phyloP scores from a whole-genome alignment of 2,329 filamentous ascomycete species.

The Pseudodiploospora longispora region DNA sequence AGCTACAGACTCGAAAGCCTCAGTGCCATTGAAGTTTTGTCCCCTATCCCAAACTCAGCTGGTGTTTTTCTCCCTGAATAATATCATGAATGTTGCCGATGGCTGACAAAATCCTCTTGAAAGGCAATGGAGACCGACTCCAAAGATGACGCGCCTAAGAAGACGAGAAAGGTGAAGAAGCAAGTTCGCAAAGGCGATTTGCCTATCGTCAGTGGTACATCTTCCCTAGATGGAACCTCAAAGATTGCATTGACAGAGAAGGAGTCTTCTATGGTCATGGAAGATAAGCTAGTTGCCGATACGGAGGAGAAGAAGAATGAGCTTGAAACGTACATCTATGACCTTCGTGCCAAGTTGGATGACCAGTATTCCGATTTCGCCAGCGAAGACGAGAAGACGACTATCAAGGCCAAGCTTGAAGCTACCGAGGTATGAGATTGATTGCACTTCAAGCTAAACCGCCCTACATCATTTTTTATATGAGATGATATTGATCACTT shows the following conservation, averaged over 20 bases:
- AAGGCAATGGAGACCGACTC: constrained; percentile 83
- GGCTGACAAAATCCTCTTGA: neutral
- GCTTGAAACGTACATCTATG: constrained; percentile 95
- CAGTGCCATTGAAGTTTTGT: too few species aligned
- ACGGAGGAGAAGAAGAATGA: constrained; percentile 99
- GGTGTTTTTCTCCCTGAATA: too few species aligned
- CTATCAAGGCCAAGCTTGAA: constrained; percentile 76
- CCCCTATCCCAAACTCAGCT: too few species aligned
- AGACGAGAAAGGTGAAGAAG: constrained; percentile 98
- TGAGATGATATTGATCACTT: constrained; percentile 9
- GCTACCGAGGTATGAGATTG: constrained; percentile 67
- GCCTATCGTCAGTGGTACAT: constrained; percentile 74
- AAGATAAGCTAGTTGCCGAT: constrained; percentile 96
- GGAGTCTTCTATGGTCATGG: constrained; percentile 87
- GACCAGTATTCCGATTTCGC: constrained; percentile 84
- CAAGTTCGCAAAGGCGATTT: constrained; percentile 96
- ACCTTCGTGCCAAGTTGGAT: constrained; percentile 90
- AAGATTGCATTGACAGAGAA: constrained; percentile 68
- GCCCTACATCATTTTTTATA: neutral
- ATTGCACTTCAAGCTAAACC: neutral
- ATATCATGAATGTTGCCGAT: too few species aligned
- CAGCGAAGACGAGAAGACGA: constrained; percentile 85
- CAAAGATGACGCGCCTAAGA: constrained; percentile 62
- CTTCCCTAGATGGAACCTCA: constrained; percentile 61
- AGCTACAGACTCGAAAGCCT: too few species aligned